phyloP scores from a whole-genome alignment of 768 basidiomycete genomes.

The Pulveroboletus sp. region DNA sequence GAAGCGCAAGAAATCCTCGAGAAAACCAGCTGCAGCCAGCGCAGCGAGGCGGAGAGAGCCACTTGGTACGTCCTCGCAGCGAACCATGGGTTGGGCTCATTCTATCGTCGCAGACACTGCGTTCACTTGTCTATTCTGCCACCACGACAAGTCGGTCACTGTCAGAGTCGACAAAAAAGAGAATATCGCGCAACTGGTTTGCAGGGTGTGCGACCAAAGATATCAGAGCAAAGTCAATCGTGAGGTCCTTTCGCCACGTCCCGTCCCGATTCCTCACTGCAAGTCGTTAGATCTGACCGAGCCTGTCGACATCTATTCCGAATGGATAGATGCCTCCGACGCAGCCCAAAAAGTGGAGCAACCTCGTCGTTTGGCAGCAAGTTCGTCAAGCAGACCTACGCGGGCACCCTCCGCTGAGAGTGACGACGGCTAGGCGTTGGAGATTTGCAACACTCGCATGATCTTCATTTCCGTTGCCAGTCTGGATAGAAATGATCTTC shows the following conservation, averaged over 20 bases:
- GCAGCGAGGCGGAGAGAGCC: slow-evolving; percentile 66
- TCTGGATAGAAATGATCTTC: neutral
- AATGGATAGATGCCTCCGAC: slow-evolving; percentile 90
- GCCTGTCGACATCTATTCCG: slow-evolving; percentile 85
- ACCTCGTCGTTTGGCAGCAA: slow-evolving; percentile 49
- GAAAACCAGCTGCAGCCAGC: slow-evolving; percentile 68
- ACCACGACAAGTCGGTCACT: slow-evolving; percentile 87
- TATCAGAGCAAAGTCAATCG: slow-evolving; percentile 88
- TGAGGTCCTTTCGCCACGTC: slow-evolving; percentile 36
- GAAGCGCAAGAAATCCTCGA: slow-evolving; percentile 87
- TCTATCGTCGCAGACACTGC: slow-evolving; percentile 55
- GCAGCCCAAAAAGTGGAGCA: slow-evolving; percentile 69
- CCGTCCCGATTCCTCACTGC: slow-evolving; percentile 10
- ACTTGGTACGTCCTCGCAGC: slow-evolving; percentile 48
- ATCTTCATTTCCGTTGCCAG: neutral
- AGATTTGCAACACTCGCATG: too few relatives aligned
- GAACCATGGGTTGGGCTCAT: slow-evolving; percentile 3
- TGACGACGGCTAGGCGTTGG: slow-evolving; percentile 45
- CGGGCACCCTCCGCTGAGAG: slow-evolving; percentile 39
- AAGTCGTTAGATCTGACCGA: slow-evolving; percentile 74
- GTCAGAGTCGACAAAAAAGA: slow-evolving; percentile 86
- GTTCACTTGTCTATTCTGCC: slow-evolving; percentile 86
- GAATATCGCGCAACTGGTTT: slow-evolving; percentile 74
- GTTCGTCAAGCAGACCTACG: slow-evolving; percentile 48
- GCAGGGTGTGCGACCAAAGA: slow-evolving; percentile 82